phyloP scores from a whole-genome alignment of 768 basidiomycete species.

The Termitomyces sp. region DNA sequence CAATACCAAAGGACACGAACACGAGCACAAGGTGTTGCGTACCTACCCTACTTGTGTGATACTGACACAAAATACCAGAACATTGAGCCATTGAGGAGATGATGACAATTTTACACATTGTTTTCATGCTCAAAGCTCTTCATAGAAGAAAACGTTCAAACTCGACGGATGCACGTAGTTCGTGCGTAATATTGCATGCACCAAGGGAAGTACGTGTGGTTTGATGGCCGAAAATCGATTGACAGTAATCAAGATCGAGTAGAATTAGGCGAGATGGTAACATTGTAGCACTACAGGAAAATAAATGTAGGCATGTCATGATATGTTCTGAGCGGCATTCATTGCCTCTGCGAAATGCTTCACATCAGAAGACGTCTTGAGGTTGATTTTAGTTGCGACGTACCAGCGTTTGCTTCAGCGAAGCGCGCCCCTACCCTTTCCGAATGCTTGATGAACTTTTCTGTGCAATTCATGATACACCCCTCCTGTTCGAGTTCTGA shows the following conservation, averaged over 20 bases:
- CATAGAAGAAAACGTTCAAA: not conserved
- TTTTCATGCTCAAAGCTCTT: not conserved
- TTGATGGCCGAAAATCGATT: not conserved
- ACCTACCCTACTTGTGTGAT: too few species aligned
- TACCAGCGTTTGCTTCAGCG: constrained; percentile 89
- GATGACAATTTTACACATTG: not conserved
- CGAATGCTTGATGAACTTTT: constrained; percentile 97
- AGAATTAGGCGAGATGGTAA: constrained; percentile 7
- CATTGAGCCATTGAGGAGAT: not conserved
- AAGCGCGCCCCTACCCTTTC: constrained; percentile 91
- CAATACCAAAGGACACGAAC: not conserved
- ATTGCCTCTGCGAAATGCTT: constrained; percentile 7
- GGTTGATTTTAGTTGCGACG: constrained; percentile 20
- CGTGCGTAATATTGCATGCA: not conserved
- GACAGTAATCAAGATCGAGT: not conserved
- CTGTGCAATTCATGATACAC: constrained; percentile 90
- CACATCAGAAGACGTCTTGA: not conserved
- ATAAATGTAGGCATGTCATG: constrained; percentile 17
- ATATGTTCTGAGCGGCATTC: constrained; percentile 33
- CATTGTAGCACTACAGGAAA: constrained; percentile 2
- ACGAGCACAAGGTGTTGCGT: not conserved
- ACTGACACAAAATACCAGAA: not conserved
- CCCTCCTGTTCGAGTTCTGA: constrained; percentile 50
- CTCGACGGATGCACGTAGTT: not conserved
- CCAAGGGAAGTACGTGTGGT: not conserved